phyloP scores from a whole-genome alignment of 148 eudicot species.

The Diospyros lotus region DNA sequence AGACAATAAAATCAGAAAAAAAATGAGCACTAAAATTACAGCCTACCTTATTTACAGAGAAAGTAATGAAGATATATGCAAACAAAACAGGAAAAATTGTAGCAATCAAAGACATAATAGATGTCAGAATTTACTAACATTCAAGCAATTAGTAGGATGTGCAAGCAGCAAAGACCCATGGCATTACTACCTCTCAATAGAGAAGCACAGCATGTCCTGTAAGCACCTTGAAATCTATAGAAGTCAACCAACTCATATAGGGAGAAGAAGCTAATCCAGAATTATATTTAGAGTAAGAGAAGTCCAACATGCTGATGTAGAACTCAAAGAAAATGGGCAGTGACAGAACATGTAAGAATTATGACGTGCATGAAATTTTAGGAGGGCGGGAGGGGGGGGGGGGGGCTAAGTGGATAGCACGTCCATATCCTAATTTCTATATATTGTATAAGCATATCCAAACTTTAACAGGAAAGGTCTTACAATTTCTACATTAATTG shows the following conservation, averaged over 20 bases:
- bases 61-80: not conserved
- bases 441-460: not conserved
- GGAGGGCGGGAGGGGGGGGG: not conserved
- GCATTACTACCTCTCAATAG: conserved; percentile 14
- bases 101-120: not conserved
- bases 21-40: not conserved
- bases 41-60: not conserved
- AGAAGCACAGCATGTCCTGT: conserved; percentile 20
- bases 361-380: not conserved
- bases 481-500: too few species aligned
- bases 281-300: not conserved
- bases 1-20: not conserved
- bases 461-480: too few species aligned
- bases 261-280: conserved; percentile 2
- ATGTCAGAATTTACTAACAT: conserved; percentile 7
- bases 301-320: not conserved
- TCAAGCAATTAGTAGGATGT: conserved; percentile 10
- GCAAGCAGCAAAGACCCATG: conserved; percentile 17
- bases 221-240: conserved; percentile 10
- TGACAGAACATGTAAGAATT: not conserved
- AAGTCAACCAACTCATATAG: conserved; percentile 15
- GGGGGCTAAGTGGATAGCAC: not conserved
- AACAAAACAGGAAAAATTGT: not conserved
- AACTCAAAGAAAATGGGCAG: not conserved
- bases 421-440: not conserved